Evolutionary conservation across 1,284 basidiomycete genomes (phyloP), one percentile per base, ranked within the genome.

Genomic region (Kwoniella shivajii): DNA sequence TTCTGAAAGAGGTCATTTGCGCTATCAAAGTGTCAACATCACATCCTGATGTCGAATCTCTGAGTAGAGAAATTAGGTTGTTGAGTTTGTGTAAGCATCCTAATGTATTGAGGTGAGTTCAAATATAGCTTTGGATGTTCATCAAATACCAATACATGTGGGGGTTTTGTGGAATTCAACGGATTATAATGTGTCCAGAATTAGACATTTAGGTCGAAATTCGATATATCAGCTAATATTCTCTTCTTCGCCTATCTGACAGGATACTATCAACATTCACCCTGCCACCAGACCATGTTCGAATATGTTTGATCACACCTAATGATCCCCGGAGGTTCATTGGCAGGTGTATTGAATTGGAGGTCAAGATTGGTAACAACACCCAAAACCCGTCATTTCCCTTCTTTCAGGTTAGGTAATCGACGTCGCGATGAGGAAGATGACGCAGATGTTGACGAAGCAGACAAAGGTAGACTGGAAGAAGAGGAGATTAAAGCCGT

Each of bases 401-500:
- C 51, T 16, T 34, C 39, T 9, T 60, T 60, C 46, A 10, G 57
- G 10, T 14, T 57, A 16, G 52, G 49, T 7, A 39, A 54, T 18
- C 33, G 49, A 6, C 49, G 39, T 22, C 50, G 31, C 20, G 29
- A 55, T 4, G 52, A 54, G 6, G 51, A 42, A 1, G 47, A 60
- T 7, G 52, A 50, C 11, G 59, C 45, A 1, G 33, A 45, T 11
- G 45, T 20, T 2, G 36, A 22, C n/a, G 51, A 29, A 16, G n/a
- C 6, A 11, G 22, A 27, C 10, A 43, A 41, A 18, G 64, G 62
- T 11, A 57, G 46, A n/a, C 55, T 76, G 39, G 50, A 59, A 22
- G 74, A 76, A 51, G 74, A 76, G 26, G 74, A 76, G 57, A 61
- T 71, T 52, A 75, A 75, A 56, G 65, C 64, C 30, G 68, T 74